Conservation (phyloP, 2,329 filamentous ascomycete genomes). For the Ophidiomyces ophidiicola region DNA sequence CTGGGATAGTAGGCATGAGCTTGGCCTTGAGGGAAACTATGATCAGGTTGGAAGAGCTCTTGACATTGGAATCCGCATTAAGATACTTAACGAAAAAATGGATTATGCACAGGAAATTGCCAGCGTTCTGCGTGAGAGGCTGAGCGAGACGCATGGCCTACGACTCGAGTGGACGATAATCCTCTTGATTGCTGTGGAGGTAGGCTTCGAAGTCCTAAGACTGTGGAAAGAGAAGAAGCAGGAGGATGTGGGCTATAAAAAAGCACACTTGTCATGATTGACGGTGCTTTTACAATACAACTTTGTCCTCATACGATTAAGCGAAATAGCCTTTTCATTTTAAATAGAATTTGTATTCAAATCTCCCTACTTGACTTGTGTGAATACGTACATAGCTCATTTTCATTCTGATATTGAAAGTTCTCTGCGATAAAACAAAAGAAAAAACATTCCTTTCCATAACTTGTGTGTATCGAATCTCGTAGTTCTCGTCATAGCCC, state of each 20-base stretch:
- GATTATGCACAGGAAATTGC: conserved; percentile 96
- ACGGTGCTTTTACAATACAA: too few species aligned
- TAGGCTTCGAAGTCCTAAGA: conserved; percentile 69
- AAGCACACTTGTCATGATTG: conserved; percentile 1
- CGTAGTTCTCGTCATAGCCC: too few species aligned
- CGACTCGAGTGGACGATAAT: conserved; percentile 95
- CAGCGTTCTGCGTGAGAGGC: conserved; percentile 69
- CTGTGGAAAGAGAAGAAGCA: conserved; percentile 52
- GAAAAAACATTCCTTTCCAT: too few species aligned
- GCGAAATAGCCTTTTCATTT: too few species aligned
- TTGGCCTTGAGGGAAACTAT: conserved; percentile 87
- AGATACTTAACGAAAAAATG: conserved; percentile 89
- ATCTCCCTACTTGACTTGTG: too few species aligned
- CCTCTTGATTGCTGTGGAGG: conserved; percentile 80
- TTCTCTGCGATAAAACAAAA: too few species aligned
- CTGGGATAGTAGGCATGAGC: conserved; percentile 83
- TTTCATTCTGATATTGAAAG: too few species aligned
- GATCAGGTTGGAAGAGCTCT: conserved; percentile 82
- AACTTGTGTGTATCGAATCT: too few species aligned
- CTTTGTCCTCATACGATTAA: too few species aligned
- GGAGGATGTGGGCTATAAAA: conserved; percentile 23
- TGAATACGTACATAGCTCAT: too few species aligned
- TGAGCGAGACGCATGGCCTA: conserved; percentile 81
- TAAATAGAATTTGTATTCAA: too few species aligned
- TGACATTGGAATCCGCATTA: conserved; percentile 84